phyloP scores from a whole-genome alignment of 2,329 filamentous ascomycete species.

The Phialophora tarda region DNA sequence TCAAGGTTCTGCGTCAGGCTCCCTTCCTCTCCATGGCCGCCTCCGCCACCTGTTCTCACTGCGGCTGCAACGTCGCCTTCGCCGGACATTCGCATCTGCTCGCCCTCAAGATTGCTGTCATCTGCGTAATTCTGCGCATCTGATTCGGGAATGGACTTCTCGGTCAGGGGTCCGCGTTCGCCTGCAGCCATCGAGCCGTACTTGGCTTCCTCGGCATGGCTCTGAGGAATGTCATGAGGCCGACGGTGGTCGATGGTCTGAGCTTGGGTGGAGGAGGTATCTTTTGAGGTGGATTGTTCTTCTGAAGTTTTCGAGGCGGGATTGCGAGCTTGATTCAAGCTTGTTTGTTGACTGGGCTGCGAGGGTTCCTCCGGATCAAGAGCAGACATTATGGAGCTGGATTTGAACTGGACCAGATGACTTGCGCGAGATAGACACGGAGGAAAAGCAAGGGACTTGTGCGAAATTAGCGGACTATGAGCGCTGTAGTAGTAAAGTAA shows the following conservation, averaged over 20 bases:
- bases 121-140: constrained; percentile 31
- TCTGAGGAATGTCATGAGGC: constrained; percentile 38
- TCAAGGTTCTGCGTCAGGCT: constrained; percentile 35
- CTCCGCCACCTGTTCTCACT: constrained; percentile 34
- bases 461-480: neutral
- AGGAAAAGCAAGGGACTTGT: neutral
- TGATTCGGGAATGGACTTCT: constrained; percentile 33
- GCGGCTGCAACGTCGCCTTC: constrained; percentile 43
- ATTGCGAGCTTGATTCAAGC: constrained; percentile 41
- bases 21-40: constrained; percentile 32
- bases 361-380: constrained; percentile 41
- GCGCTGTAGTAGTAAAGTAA: neutral
- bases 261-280: constrained; percentile 29
- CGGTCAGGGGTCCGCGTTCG: constrained; percentile 33
- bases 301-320: constrained; percentile 39
- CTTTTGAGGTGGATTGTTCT: constrained; percentile 37
- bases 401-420: neutral
- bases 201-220: constrained; percentile 37
- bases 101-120: constrained; percentile 40
- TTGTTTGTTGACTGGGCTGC: constrained; percentile 41
- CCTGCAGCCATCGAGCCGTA: constrained; percentile 39
- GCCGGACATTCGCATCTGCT: constrained; percentile 43
- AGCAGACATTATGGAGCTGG: constrained; percentile 29
- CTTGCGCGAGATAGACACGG: neutral
- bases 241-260: constrained; percentile 37